These are phyloP conservation scores for Penicillium maclennaniae DNA, from an alignment of 495 filamentous ascomycete genomes.

Conservation along the genomic window DNA sequence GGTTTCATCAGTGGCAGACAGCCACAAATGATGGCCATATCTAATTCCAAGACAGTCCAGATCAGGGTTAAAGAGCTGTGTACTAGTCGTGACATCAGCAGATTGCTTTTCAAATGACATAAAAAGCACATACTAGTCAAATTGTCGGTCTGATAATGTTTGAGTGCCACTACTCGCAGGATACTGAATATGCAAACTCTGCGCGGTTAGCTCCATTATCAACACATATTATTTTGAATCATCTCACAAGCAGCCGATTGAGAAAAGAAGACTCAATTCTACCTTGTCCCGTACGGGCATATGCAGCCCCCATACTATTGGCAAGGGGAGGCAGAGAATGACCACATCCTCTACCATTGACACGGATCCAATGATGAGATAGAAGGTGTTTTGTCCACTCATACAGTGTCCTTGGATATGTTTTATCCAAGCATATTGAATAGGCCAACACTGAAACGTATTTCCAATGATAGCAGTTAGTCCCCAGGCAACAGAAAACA, in stretches of 20 bases:
- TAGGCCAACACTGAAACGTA: slow-evolving; percentile 32
- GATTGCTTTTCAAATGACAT: not conserved
- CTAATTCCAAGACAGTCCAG: slow-evolving; percentile 51
- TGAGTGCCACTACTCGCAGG: slow-evolving; percentile 20
- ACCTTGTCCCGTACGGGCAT: slow-evolving; percentile 26
- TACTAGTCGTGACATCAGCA: no score
- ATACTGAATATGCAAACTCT: slow-evolving; percentile 28
- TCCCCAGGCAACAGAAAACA: slow-evolving; percentile 24
- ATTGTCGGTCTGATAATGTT: slow-evolving; percentile 16
- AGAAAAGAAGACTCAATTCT: slow-evolving; percentile 28
- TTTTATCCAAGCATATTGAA: slow-evolving; percentile 30
- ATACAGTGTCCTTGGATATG: slow-evolving; percentile 29
- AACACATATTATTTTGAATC: no score
- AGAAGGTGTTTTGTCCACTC: slow-evolving; percentile 14
- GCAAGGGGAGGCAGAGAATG: slow-evolving; percentile 29
- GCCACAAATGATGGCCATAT: slow-evolving; percentile 47
- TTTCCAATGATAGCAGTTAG: slow-evolving; percentile 22
- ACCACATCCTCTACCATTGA: slow-evolving; percentile 25
- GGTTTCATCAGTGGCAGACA: slow-evolving; percentile 40
- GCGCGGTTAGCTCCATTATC: no score
- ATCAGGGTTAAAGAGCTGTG: slow-evolving; percentile 35
- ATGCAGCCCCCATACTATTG: slow-evolving; percentile 33
- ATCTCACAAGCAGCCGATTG: slow-evolving; percentile 26
- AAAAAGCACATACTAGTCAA: slow-evolving; percentile 16
- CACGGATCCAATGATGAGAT: slow-evolving; percentile 16